Conservation (phyloP, 2,329 filamentous ascomycete species). For the Aureobasidium pullulans region DNA sequence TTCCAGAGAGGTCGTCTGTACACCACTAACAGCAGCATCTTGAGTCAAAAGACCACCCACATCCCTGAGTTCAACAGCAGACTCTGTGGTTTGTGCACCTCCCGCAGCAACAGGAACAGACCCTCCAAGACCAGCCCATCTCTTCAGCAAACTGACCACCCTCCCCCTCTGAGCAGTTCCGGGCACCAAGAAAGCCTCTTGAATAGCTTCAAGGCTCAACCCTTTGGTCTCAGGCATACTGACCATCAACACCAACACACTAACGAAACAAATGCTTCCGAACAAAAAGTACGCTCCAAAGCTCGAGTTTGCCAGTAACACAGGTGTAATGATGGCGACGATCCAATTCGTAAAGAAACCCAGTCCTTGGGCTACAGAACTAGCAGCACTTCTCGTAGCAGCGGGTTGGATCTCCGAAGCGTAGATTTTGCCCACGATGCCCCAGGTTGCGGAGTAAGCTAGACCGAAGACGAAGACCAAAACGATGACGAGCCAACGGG, state of each 20-base stretch:
- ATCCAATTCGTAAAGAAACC: constrained; percentile 40
- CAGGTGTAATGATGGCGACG: constrained; percentile 38
- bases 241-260: constrained; percentile 11
- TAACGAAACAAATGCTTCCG: constrained; percentile 18
- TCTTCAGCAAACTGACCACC: background rate
- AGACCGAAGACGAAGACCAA: constrained; percentile 43
- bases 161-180: background rate
- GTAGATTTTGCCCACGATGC: constrained; percentile 50
- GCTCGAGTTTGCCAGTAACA: constrained; percentile 39
- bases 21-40: background rate
- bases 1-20: background rate
- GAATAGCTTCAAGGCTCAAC: constrained; percentile 12
- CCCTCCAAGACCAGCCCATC: background rate
- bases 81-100: background rate
- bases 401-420: constrained; percentile 50
- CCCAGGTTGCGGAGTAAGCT: constrained; percentile 44
- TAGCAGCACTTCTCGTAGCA: constrained; percentile 46
- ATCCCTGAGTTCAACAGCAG: background rate
- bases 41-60: background rate
- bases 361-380: constrained; percentile 44
- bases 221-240: constrained; percentile 16
- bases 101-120: background rate
- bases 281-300: constrained; percentile 30
- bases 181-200: constrained; percentile 10
- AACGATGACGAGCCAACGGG: constrained; percentile 44